A percentile compares a stretch with the other conserved stretches of the same genome.
Conservation (phyloP, 768 basidiomycete genomes). For the Boletus pseudo-olivaceus region DNA sequence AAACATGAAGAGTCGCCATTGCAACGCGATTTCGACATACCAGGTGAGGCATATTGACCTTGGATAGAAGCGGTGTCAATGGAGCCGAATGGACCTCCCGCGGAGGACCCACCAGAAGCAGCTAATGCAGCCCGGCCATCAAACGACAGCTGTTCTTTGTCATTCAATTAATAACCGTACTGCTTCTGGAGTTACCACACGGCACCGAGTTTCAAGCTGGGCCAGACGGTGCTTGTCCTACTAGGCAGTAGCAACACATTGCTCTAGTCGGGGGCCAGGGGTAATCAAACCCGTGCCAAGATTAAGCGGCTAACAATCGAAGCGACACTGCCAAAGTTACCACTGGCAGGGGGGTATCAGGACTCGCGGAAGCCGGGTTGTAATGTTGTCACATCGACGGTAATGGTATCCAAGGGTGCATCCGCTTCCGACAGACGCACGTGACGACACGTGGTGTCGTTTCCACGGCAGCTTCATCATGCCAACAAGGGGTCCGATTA, state of each 20-base stretch:
- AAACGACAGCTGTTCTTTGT: neutral
- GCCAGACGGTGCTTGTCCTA: neutral
- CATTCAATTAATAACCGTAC: too few species aligned
- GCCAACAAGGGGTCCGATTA: too few species aligned
- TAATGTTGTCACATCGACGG: neutral
- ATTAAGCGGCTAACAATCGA: neutral
- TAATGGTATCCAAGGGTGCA: too few species aligned
- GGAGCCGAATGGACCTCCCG: neutral
- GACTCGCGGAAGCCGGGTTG: neutral
- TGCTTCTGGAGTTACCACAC: neutral
- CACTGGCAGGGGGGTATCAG: too few species aligned
- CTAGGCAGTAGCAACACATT: neutral
- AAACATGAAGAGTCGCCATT: neutral
- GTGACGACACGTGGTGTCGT: too few species aligned
- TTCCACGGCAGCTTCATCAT: too few species aligned
- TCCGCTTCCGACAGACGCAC: too few species aligned
- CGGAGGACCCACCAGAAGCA: neutral
- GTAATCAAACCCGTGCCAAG: neutral
- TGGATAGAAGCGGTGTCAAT: constrained; percentile 2
- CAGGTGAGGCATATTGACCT: neutral
- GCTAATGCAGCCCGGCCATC: neutral
- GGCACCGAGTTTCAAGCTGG: neutral
- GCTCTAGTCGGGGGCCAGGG: neutral
- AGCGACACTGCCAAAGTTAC: neutral
- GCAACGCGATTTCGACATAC: neutral